A percentile compares a stretch with the other conserved stretches of the same genome.
These are phyloP conservation scores for Calophaca sinica DNA, from an alignment of 306 rosid genomes.

Conservation along the genomic window DNA sequence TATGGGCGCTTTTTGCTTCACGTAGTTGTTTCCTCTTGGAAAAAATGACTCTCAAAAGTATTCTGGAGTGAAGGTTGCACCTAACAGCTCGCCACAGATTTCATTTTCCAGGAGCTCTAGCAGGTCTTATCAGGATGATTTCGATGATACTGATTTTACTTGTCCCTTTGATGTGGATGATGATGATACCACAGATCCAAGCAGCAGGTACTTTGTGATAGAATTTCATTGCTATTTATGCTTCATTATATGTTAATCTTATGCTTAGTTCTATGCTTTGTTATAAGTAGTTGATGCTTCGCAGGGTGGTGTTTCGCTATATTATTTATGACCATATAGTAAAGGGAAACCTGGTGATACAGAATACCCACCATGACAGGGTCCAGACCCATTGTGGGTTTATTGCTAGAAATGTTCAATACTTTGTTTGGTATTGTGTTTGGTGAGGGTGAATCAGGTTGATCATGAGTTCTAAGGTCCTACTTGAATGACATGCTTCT, in stretches of 20 bases:
- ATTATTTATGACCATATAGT: neutral
- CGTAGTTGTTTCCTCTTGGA: constrained; percentile 65
- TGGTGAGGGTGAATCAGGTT: neutral
- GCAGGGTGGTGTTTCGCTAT: neutral
- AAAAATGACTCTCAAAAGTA: constrained; percentile 68
- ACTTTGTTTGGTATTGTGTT: neutral
- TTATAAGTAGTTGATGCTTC: constrained; percentile 23
- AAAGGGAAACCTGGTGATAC: neutral
- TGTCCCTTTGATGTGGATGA: constrained; percentile 88
- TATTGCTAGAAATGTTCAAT: neutral
- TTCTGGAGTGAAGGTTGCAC: constrained; percentile 64
- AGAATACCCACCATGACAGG: neutral
- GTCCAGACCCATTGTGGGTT: neutral
- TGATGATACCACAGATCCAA: constrained; percentile 74
- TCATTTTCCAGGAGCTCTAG: constrained; percentile 88
- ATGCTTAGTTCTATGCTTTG: neutral
- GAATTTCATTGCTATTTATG: constrained; percentile 34
- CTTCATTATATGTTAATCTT: constrained; percentile 31
- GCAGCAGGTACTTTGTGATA: constrained; percentile 73
- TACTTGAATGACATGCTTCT: neutral
- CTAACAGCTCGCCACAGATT: constrained; percentile 64
- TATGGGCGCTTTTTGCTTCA: constrained; percentile 41
- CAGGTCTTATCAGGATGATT: constrained; percentile 78
- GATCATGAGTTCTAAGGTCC: neutral
- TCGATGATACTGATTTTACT: constrained; percentile 73